Conservation (phyloP, 2,329 filamentous ascomycete species). For the Decorospora gaudefroyi region DNA sequence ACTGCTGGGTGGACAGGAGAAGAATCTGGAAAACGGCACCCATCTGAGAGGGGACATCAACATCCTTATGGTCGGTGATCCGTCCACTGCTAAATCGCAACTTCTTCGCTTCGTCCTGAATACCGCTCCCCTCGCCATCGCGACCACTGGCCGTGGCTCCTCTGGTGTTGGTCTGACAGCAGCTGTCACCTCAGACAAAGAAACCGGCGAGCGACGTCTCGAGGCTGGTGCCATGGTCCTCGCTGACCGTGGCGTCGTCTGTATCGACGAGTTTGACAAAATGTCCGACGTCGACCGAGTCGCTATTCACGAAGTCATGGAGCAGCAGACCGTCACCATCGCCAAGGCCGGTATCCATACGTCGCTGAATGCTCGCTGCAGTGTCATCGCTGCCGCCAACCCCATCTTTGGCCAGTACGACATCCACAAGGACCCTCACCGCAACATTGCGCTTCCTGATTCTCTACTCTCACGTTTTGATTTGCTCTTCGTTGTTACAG, state of each 20-base stretch:
- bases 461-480: conserved; percentile 98
- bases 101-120: conserved; percentile 95
- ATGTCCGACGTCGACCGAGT: conserved; percentile 99
- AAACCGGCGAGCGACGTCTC: conserved; percentile 90
- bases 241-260: conserved; percentile 93
- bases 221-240: conserved; percentile 99
- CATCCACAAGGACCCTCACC: conserved; percentile 96
- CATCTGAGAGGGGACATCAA: conserved; percentile 99
- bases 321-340: conserved; percentile 98
- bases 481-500: conserved; percentile 94
- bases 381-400: conserved; percentile 94
- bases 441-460: conserved; percentile 96
- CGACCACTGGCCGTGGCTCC: conserved; percentile 93
- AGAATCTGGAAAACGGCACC: conserved; percentile 97
- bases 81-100: conserved; percentile 98
- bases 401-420: conserved; percentile 99
- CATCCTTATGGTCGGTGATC: conserved; percentile 98
- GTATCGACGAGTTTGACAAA: conserved; percentile 99
- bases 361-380: conserved; percentile 93
- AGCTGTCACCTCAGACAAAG: conserved; percentile 94
- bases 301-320: conserved; percentile 99
- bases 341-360: conserved; percentile 99
- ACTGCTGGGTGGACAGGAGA: conserved; percentile 94
- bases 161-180: conserved; percentile 97
- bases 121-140: conserved; percentile 93